Base-by-base conservation (phyloP, 1,139 yeast genomes). In the Torulaspora globosa region DNA sequence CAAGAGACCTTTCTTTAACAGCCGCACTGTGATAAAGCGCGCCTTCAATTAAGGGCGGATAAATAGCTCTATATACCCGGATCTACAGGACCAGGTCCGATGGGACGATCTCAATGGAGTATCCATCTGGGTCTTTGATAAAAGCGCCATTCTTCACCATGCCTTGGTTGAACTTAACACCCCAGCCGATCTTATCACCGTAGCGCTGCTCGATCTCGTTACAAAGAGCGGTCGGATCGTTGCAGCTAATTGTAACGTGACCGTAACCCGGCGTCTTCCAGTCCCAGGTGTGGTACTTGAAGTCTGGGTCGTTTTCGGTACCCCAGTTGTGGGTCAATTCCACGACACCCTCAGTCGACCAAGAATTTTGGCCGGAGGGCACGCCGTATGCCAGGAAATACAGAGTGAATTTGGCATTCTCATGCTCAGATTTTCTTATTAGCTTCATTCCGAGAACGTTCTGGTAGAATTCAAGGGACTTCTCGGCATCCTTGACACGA, bases 281-380 rank as follows among this genome's bases (percentile, higher is more conserved):
- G 66, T 89, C 88, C 47, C 96, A 95, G 55, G 82, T 85, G 67
- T 90, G 95, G 69, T 92, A 92, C 44, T 72, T 66, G 69, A 88
- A 86, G 11, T 75, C 74, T 10, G 76, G 73, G 53, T 90, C 96
- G 23, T 71, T 62, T 64, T 92, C 98, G 14, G 97, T 86, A 24
- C 97, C 98, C 82, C 88, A 89, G 70, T 92, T 92, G 71, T 88
- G 94, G 39, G 97, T 90, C 62, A 92, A 74, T 69, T 92, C 98
- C 44, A 92, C 68, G 8, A 92, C 67, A 21, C 92, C 83, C 64
- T 86, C 86, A 37, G 57, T 58, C 3, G 62, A 54, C 41, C 68
- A 48, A 18, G 73, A 65, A 36, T 54, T 48, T 30, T 74, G 72
- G 42, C 66, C 71, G 1, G 52, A 57, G 5, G 58, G 45, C 26